These are phyloP conservation scores for Monsonia emarginata DNA, from an alignment of 441 rosid genomes.

Conservation along the genomic window DNA sequence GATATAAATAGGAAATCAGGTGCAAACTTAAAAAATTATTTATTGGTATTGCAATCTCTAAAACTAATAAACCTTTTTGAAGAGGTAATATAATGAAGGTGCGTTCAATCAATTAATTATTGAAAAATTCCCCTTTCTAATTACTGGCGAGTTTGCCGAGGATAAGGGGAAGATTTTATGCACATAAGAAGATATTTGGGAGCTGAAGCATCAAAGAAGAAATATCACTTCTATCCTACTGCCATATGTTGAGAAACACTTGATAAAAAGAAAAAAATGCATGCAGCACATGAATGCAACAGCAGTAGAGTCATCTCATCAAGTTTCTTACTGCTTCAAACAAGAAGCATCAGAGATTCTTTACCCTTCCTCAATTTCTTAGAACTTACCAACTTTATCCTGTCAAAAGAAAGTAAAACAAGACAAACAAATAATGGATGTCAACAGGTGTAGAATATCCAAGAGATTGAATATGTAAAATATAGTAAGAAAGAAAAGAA, in stretches of 20 bases:
- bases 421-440: slow-evolving; percentile 12
- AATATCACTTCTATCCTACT: not conserved
- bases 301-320: slow-evolving; percentile 12
- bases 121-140: not conserved
- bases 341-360: slow-evolving; percentile 22
- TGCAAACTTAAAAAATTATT: not conserved
- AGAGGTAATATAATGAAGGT: not conserved
- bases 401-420: slow-evolving; percentile 31
- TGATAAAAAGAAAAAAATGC: not conserved
- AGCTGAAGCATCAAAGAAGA: not conserved
- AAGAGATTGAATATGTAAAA: not conserved
- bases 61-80: not conserved
- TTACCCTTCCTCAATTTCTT: slow-evolving; percentile 27
- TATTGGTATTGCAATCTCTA: not conserved
- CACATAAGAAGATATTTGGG: not conserved
- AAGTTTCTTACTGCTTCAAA: slow-evolving; percentile 23
- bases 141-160: not conserved
- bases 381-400: slow-evolving; percentile 91
- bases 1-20: not conserved
- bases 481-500: not conserved
- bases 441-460: slow-evolving; percentile 1
- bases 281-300: not conserved
- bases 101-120: not conserved
- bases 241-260: not conserved
- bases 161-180: not conserved